phyloP scores from a whole-genome alignment of 164 flowering plant species.

The Vitis rupestris region DNA sequence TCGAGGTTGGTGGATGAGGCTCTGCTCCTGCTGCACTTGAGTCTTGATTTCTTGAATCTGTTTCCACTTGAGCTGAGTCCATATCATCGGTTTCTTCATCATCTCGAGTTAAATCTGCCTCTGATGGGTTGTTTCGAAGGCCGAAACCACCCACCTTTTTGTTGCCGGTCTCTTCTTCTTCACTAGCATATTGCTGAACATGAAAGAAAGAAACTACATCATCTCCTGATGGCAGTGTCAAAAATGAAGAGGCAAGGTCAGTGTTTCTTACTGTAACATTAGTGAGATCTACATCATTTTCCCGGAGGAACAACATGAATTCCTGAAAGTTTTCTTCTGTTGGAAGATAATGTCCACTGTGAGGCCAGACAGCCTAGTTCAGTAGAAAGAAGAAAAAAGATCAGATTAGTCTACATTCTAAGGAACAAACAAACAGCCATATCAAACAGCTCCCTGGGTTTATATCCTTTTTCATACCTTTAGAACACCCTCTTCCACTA shows the following conservation, averaged over 20 bases:
- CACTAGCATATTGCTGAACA: slow-evolving; percentile 54
- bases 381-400: background rate
- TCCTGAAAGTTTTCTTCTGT: slow-evolving; percentile 88
- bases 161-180: slow-evolving; percentile 36
- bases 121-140: slow-evolving; percentile 8
- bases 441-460: background rate
- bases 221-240: background rate
- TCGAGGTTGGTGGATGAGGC: slow-evolving; percentile 9
- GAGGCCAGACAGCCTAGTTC: slow-evolving; percentile 91
- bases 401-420: background rate
- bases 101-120: slow-evolving; percentile 1
- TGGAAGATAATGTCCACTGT: slow-evolving; percentile 96
- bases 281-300: slow-evolving; percentile 63
- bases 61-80: background rate
- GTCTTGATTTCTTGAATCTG: slow-evolving; percentile 11
- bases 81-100: slow-evolving; percentile 2
- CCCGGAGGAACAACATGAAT: slow-evolving; percentile 64
- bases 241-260: background rate
- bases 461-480: slow-evolving; percentile 44
- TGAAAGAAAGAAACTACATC: background rate
- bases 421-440: background rate
- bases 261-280: slow-evolving; percentile 59
- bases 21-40: slow-evolving; percentile 7
- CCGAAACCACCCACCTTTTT: background rate
- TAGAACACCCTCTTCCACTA: slow-evolving; percentile 60